These are phyloP conservation scores for Suillus luteus DNA, from an alignment of 768 basidiomycete genomes.

Conservation along the genomic window DNA sequence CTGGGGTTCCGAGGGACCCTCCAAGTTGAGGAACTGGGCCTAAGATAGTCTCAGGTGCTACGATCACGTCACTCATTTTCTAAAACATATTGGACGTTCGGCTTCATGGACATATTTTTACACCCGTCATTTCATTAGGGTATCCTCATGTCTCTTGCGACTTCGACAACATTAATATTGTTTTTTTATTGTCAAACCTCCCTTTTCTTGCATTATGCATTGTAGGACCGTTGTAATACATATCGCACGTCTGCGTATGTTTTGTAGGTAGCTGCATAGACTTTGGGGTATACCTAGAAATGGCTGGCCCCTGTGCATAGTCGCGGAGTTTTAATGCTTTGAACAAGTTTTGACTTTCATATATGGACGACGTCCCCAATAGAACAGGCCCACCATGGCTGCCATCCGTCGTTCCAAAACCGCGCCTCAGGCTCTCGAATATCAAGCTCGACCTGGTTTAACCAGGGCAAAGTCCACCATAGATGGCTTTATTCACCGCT, in stretches of 20 bases:
- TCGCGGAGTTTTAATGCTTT: slow-evolving; percentile 18
- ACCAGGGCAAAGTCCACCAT: slow-evolving; percentile 13
- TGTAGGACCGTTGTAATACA: slow-evolving; percentile 25
- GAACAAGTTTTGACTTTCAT: neutral
- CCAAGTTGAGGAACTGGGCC: slow-evolving; percentile 31
- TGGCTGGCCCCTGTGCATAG: neutral
- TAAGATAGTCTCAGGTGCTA: slow-evolving; percentile 2
- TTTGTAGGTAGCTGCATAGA: slow-evolving; percentile 11
- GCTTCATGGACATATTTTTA: slow-evolving; percentile 23
- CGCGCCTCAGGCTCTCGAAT: slow-evolving; percentile 23
- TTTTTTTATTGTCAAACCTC: slow-evolving; percentile 9
- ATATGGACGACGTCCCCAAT: slow-evolving; percentile 2
- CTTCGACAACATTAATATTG: slow-evolving; percentile 18
- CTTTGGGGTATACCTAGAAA: neutral
- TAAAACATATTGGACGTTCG: slow-evolving; percentile 18
- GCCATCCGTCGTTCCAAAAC: slow-evolving; percentile 35
- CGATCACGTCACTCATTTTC: slow-evolving; percentile 10
- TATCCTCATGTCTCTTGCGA: neutral
- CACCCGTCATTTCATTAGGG: slow-evolving; percentile 14
- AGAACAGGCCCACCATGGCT: slow-evolving; percentile 21
- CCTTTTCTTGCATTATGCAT: slow-evolving; percentile 14
- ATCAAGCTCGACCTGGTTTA: slow-evolving; percentile 6
- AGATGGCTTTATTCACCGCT: slow-evolving; percentile 8
- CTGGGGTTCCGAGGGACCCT: slow-evolving; percentile 41
- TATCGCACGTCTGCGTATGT: slow-evolving; percentile 15